phyloP scores from a whole-genome alignment of 2,329 filamentous ascomycete genomes.

The Pseudocercospora musae region DNA sequence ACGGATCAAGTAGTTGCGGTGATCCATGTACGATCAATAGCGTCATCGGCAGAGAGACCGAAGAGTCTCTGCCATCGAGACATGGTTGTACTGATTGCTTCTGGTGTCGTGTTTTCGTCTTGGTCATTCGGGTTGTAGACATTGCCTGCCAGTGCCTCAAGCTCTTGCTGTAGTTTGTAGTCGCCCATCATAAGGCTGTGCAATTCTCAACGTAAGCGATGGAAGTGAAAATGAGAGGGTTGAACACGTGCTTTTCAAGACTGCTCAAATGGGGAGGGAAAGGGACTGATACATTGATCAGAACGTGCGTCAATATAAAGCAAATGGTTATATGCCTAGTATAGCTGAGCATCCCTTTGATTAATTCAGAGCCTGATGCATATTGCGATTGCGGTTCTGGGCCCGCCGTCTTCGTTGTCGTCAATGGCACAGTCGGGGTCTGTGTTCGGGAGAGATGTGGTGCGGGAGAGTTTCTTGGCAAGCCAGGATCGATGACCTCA shows the following conservation, averaged over 20 bases:
- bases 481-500: background rate
- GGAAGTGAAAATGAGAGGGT: too few relatives aligned
- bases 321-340: too few relatives aligned
- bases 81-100: constrained; percentile 29
- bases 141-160: constrained; percentile 29
- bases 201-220: too few relatives aligned
- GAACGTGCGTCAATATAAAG: too few relatives aligned
- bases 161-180: constrained; percentile 24
- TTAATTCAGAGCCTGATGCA: too few relatives aligned
- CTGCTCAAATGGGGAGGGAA: too few relatives aligned
- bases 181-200: constrained; percentile 21
- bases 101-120: constrained; percentile 2
- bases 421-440: too few relatives aligned
- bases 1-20: constrained; percentile 36
- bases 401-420: too few relatives aligned
- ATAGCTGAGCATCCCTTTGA: too few relatives aligned
- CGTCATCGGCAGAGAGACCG: constrained; percentile 32
- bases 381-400: too few relatives aligned
- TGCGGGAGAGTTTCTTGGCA: background rate
- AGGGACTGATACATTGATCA: too few relatives aligned
- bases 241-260: too few relatives aligned
- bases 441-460: background rate
- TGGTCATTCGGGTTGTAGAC: constrained; percentile 9
- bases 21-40: constrained; percentile 31
- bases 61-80: constrained; percentile 39